phyloP scores from a whole-genome alignment of 139 green algal genomes.

The Chlamydomonas eustigma region DNA sequence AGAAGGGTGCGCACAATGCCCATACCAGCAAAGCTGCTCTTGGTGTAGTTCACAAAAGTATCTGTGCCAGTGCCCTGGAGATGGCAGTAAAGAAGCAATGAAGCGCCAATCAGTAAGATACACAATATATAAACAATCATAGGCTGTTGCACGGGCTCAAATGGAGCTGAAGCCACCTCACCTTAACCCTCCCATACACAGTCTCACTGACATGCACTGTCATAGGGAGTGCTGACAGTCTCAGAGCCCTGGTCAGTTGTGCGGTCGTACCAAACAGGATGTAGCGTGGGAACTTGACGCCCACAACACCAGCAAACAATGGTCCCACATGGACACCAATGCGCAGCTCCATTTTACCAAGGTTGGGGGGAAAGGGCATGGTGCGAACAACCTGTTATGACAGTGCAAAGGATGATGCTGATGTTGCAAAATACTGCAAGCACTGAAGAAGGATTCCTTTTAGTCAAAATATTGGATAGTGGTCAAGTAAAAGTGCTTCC shows the following conservation, averaged over 20 bases:
- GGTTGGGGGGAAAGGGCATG: conserved; percentile 19
- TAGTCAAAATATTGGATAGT: too few relatives aligned
- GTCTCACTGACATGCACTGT: conserved; percentile 34
- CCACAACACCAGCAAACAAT: conserved; percentile 26
- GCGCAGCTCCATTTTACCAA: conserved; percentile 43
- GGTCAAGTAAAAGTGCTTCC: too few relatives aligned
- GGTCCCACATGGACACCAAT: conserved; percentile 30
- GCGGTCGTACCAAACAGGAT: conserved; percentile 31
- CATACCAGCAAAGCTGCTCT: conserved; percentile 19
- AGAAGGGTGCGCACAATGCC: conserved; percentile 41
- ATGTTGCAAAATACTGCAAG: too few relatives aligned
- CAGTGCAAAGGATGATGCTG: too few relatives aligned
- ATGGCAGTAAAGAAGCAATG: too few relatives aligned
- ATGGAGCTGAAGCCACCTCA: conserved; percentile 10
- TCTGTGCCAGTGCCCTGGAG: too few relatives aligned
- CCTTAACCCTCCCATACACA: conserved; percentile 25
- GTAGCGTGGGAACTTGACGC: conserved; percentile 39
- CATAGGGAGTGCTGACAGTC: conserved; percentile 29
- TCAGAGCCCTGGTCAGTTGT: neutral
- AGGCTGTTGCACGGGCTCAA: too few relatives aligned
- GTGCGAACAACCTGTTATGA: conserved; percentile 15
- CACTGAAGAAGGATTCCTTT: too few relatives aligned
- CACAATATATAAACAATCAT: too few relatives aligned
- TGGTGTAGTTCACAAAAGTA: conserved; percentile 10
- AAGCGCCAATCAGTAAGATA: too few relatives aligned